Conservation (phyloP, 2,329 filamentous ascomycete species). For the Trichoderma sp. region DNA sequence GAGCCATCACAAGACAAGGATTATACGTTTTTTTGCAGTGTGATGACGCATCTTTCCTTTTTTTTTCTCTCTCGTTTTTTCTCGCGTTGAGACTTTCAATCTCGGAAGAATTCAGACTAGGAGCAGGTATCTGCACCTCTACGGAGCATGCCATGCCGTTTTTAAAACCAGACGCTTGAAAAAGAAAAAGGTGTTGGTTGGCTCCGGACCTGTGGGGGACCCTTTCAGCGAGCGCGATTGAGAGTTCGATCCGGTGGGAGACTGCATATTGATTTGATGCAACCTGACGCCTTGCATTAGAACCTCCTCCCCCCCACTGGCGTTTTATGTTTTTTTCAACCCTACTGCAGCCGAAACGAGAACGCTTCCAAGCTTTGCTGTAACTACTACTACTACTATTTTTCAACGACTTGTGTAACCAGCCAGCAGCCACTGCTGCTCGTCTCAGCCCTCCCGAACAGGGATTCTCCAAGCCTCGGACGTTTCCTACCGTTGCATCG, state of each 20-base stretch:
- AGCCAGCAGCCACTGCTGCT: not conserved
- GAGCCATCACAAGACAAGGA: not conserved
- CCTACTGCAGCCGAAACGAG: not conserved
- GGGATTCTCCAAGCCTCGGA: constrained; percentile 2
- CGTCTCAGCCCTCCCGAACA: not conserved
- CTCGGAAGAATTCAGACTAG: not conserved
- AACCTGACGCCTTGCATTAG: not conserved
- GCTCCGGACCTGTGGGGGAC: not conserved
- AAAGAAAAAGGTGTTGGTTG: not conserved
- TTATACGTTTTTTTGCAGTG: not conserved
- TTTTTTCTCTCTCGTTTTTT: not conserved
- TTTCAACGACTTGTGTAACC: not conserved
- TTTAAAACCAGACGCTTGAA: not conserved
- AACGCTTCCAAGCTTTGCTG: not conserved
- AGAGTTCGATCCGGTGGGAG: not conserved
- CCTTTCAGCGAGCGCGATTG: not conserved
- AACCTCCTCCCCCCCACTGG: not conserved
- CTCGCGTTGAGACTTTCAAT: not conserved
- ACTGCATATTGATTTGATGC: not conserved
- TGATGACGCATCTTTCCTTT: not conserved
- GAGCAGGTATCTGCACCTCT: not conserved
- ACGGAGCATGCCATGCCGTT: not conserved
- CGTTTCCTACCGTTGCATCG: constrained; percentile 5
- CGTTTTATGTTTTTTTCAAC: not conserved
- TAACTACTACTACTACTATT: not conserved